Evolutionary conservation across 768 basidiomycete genomes (phyloP), one percentile per base, ranked within the genome.

Genomic region (Boletus reticuloceps): DNA sequence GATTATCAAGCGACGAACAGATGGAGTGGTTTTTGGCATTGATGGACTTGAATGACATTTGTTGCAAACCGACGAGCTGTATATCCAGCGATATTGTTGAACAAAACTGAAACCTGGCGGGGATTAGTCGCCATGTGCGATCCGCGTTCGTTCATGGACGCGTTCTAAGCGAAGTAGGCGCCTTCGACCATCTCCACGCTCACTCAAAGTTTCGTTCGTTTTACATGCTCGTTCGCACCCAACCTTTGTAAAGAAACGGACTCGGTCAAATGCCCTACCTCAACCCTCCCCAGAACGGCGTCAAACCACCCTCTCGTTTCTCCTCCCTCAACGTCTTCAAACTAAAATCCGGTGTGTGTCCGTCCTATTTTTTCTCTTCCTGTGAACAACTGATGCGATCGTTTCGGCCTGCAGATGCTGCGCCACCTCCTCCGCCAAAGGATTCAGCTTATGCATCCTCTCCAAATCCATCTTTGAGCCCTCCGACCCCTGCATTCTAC

Each of bases 401-500:
- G 9, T 37, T 25, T 9, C 20, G n/a, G 10, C 22, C 13, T 14
- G 1, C 49, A 67, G 64, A 63, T n/a, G 7, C 55, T 16, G 54
- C 55, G 45, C 71, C 74, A 34, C 82, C 81, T 8, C 80, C 75
- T 2, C 87, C 87, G 1, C 86, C 86, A 39, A 88, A 89, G 69
- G 87, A 89, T 19, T 2, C 48, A 19, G 25, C n/a, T 60, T 64
- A 82, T 70, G 13, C 16, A 1, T 19, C 54, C 70, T 79, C 46
- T 17, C 48, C 31, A 25, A 58, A 41, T 7, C 36, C 36, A 8
- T 36, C 46, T 12, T 17, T 38, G 9, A 22, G 14, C 31, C 50
- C 47, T 51, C 60, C 60, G 7, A 41, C 58, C 29, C 47, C 58
- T 0, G 2, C 49, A 1, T 42, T 58, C 5, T 68, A 69, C 61